Evolutionary conservation across 2,329 filamentous ascomycete genomes (phyloP), one percentile per base, ranked within the genome.

Genomic region (Diaporthe sp.): DNA sequence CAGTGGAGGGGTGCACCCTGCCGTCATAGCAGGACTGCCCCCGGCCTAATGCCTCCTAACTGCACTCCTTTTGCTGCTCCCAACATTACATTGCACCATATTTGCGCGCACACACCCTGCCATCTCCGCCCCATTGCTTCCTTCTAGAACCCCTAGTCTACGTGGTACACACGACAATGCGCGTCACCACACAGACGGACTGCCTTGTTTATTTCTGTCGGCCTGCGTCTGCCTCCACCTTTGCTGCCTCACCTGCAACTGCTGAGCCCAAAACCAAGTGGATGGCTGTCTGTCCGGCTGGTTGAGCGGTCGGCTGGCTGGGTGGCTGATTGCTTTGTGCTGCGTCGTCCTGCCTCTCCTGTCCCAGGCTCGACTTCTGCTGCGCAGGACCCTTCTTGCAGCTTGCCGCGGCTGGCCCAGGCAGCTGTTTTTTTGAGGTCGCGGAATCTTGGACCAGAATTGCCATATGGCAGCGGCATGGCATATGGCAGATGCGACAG

Each of bases 381-480:
- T 13, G 49, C 28, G 44, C 49, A 68, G 46, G 59, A 72, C 59
- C 72, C 68, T 69, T 42, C 28, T 53, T 72, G 68, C 68, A 74
- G 75, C 59, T 67, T 57, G 44, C 25, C 46, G 49, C 65, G 55
- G 39, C 71, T 73, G 34, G 58, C 25, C 58, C 53, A 59, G 68
- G 39, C 68, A 59, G 53, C 42, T 49, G 10, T 44, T 46, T 37
- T 9, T 9, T 13, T 22, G 51, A 59, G 39, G 68, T 59, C 28
- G 53, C 37, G 46, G 49, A 57, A 65, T 57, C 46, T 65, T 73
- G 58, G 46, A 61, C 57, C 71, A 65, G 58, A 57, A 73, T 51
- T 73, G 71, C 71, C 71, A 73, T 73, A 73, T 73, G 71, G 71
- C 71, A 65, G 55, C 51, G 57, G 46, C 71, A 73, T 73, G 58